These are phyloP conservation scores for Cryoendolithus antarcticus DNA, from an alignment of 2,329 filamentous ascomycete species.

Conservation along the genomic window DNA sequence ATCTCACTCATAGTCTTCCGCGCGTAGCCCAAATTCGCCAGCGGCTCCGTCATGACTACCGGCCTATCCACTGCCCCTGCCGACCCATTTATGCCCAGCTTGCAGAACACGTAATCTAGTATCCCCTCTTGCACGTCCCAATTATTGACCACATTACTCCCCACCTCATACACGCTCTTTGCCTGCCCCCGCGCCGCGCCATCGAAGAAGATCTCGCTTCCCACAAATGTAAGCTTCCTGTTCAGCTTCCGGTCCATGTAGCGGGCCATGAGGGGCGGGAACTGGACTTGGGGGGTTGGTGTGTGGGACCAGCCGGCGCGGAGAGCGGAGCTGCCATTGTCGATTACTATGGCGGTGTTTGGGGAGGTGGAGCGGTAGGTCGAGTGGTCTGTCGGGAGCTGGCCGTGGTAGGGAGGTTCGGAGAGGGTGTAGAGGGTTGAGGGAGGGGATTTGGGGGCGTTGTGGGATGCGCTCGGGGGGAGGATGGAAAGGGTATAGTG, in stretches of 20 bases:
- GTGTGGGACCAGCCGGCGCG: conserved; percentile 97
- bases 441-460: conserved; percentile 42
- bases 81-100: conserved; percentile 69
- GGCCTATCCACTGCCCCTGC: conserved; percentile 70
- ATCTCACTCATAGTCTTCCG: conserved; percentile 82
- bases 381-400: conserved; percentile 47
- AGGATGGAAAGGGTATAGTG: conserved; percentile 23
- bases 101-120: conserved; percentile 87
- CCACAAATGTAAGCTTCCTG: conserved; percentile 84
- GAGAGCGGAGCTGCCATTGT: conserved; percentile 86
- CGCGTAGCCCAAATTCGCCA: conserved; percentile 82
- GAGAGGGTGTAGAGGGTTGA: conserved; percentile 39
- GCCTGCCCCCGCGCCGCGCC: conserved; percentile 85
- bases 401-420: conserved; percentile 50
- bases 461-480: conserved; percentile 16
- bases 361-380: conserved; percentile 55
- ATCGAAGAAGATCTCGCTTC: conserved; percentile 86
- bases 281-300: conserved; percentile 59
- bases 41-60: conserved; percentile 88
- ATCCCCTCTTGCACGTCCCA: conserved; percentile 97
- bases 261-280: conserved; percentile 85
- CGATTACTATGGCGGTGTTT: conserved; percentile 78
- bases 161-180: conserved; percentile 79
- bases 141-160: conserved; percentile 84
- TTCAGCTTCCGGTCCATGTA: conserved; percentile 90